A percentile compares a stretch with the other conserved stretches of the same genome.
Evolutionary conservation across 2,329 filamentous ascomycete species (phyloP).

Genomic region (Plectosphaerella sp.): DNA sequence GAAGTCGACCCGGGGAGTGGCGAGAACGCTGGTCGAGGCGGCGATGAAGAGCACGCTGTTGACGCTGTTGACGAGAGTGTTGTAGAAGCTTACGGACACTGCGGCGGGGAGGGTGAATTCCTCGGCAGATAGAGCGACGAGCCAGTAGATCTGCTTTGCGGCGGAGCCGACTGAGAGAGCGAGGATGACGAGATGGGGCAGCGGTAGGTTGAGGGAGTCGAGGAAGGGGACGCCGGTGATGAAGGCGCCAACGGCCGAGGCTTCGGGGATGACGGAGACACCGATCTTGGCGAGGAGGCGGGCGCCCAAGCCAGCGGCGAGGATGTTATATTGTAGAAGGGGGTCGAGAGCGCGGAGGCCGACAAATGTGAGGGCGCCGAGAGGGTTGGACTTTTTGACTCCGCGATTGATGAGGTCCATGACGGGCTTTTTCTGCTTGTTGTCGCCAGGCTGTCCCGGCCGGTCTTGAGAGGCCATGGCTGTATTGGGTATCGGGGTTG

Average conservation of each 20-base stretch:
- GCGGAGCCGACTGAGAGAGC: slow-evolving; percentile 47
- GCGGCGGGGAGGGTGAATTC: slow-evolving; percentile 41
- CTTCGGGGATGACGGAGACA: slow-evolving; percentile 33
- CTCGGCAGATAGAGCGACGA: slow-evolving; percentile 40
- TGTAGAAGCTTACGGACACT: slow-evolving; percentile 41
- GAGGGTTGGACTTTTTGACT: slow-evolving; percentile 24
- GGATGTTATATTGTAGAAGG: slow-evolving; percentile 25
- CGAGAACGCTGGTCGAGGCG: slow-evolving; percentile 35
- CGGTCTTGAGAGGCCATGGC: too few species aligned
- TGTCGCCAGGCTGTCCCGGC: neutral
- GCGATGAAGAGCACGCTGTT: slow-evolving; percentile 51
- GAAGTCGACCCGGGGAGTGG: slow-evolving; percentile 13
- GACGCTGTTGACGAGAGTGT: slow-evolving; percentile 48
- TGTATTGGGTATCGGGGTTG: too few species aligned
- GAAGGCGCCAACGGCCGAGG: slow-evolving; percentile 31
- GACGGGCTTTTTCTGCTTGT: slow-evolving; percentile 1
- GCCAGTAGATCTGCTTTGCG: slow-evolving; percentile 54
- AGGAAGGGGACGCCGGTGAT: slow-evolving; percentile 21
- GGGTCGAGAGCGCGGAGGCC: slow-evolving; percentile 29
- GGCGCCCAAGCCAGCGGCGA: slow-evolving; percentile 31
- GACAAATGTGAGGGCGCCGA: slow-evolving; percentile 32
- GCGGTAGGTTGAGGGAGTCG: slow-evolving; percentile 41
- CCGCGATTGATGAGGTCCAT: slow-evolving; percentile 32
- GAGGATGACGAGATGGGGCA: slow-evolving; percentile 45
- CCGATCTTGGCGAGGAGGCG: slow-evolving; percentile 42